Base-by-base conservation (phyloP, 106 monocot genomes). In the Vanilla planifolia region DNA sequence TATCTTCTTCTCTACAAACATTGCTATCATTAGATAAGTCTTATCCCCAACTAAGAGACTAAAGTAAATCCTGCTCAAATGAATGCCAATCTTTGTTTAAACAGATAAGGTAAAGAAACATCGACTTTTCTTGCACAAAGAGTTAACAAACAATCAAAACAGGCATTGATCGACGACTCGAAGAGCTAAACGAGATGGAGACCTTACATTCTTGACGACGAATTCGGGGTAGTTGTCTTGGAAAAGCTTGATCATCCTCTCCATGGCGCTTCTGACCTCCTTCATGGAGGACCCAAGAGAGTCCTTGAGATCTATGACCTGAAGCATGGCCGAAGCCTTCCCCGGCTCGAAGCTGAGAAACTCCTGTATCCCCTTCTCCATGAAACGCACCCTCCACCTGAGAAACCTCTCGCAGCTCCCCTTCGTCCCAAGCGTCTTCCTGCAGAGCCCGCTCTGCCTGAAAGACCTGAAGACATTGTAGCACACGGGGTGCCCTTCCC, bases 181-280 rank as follows among this genome's bases (percentile, higher is more conserved):
- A 40, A 5, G 14, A 40, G 14, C 3, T 9, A 14, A 40, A 14
- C 1, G 40, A 5, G 40, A 40, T 7, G 15, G 14, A 57, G 15
- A 3, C 17, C 56, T 79, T 67, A 84, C 83, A 57, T 67, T 59
- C 22, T 75, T 75, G 13, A 30, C 46, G 48, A 75, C 71, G 37
- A 84, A 67, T 8, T 84, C 79, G 0, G 83, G 83, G 48, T 84
- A 79, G 42, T 84, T 67, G 25, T 79, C 83, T 32, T 84, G 79
- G 15, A 79, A 32, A 10, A 84, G 41, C 13, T 29, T 51, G 62
- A 68, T 46, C 30, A 75, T 32, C 64, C 60, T 74, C 26, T 55
- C 67, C 3, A 64, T 42, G 26, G 59, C 37, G 20, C 7, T 37
- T 6, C 64, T 56, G 5, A 84, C 34, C 64, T 84, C 79, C 74